Base-by-base conservation (phyloP, 495 filamentous ascomycete species). In the Hypoxylon crocopeplum region DNA sequence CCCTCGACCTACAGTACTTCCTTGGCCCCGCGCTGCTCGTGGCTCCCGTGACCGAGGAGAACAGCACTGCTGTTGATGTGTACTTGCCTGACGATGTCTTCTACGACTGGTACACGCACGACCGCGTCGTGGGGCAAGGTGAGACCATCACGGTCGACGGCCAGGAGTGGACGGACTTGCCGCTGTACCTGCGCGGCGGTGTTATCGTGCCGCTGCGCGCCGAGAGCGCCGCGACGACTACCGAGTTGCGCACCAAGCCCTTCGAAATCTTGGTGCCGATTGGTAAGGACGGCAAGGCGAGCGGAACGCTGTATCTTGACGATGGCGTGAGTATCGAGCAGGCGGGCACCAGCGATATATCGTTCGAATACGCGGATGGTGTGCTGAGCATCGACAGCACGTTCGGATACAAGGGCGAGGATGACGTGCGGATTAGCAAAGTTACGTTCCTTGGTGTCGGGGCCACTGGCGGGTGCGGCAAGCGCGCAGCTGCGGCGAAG, bases 11-110 rank as follows among this genome's bases (percentile, higher is more conserved):
- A 4, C 89, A 94, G 63, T 95, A 86, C 75, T 88, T 93, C 77
- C 89, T 83, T 68, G 90, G 90, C 4, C 76, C 84, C 7, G 78
- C 81, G 7, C 71, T 93, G 40, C 82, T 93, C n/a, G 83, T 94
- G 22, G 81, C 82, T 3, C 90, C 90, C 2, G 90, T 94, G 7
- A 85, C 78, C 0, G 79, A 84, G 8, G 76, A 86, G 55, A 81
- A 84, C 48, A 70, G 76, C 21, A 92, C 86, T 0, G 80, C 78
- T 25, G 87, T 91, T 2, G 75, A 82, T 11, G 83, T 89, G 34
- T 93, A 93, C 72, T 80, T 94, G 36, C 88, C 90, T 32, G 64
- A 87, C 29, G 89, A 88, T 64, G 65, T 84, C 52, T 92, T 90
- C 76, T 94, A 93, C 74, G 88, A 93, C 74, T 91, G 81, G 79